Base-by-base conservation (phyloP, 2,329 filamentous ascomycete species). In the Colletotrichum sp. region DNA sequence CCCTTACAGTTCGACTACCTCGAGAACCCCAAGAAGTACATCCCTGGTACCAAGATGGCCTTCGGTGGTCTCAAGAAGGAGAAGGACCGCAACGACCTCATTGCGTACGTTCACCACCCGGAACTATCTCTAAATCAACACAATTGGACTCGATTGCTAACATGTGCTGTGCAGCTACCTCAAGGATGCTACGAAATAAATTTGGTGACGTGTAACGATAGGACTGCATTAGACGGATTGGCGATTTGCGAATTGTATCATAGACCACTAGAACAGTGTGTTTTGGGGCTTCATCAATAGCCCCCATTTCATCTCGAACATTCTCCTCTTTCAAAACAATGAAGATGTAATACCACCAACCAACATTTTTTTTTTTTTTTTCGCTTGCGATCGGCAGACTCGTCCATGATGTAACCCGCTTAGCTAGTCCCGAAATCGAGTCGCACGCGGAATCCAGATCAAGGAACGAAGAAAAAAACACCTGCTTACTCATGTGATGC, bases 11-110 rank as follows among this genome's bases (percentile, higher is more conserved):
- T 98, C 89, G 92, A 93, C 81, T 99, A 99, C 93, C 96, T 99
- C 84, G 97, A 99, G 93, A 99, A 99, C 94, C 97, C 97, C 90
- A 99, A 99, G 94, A 99, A 99, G 93, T 99, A 96, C 93, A 98
- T 99, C 80, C 97, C 97, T 82, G 97, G 97, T 82, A 99, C 97
- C 90, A 99, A 99, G 95, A 99, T 99, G 97, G 97, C 97, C 83
- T 99, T 99, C 86, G 97, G 97, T 90, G 97, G 97, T 88, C 93
- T 99, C 85, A 99, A 99, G 96, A 99, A 99, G 95, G 92, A 93
- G 86, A 99, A 99, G 95, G 97, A 99, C 91, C 93, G 97, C 87
- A 98, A 99, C 88, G 96, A 99, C 89, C 92, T 99, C 84, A 98
- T 99, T 93, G 96, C 95, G 94, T 96, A 94, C 83, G 94, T 92